A percentile compares a stretch with the other conserved stretches of the same genome.
Evolutionary conservation across 2,329 filamentous ascomycete genomes (phyloP).

Genomic region (Chaetomium strumarium): DNA sequence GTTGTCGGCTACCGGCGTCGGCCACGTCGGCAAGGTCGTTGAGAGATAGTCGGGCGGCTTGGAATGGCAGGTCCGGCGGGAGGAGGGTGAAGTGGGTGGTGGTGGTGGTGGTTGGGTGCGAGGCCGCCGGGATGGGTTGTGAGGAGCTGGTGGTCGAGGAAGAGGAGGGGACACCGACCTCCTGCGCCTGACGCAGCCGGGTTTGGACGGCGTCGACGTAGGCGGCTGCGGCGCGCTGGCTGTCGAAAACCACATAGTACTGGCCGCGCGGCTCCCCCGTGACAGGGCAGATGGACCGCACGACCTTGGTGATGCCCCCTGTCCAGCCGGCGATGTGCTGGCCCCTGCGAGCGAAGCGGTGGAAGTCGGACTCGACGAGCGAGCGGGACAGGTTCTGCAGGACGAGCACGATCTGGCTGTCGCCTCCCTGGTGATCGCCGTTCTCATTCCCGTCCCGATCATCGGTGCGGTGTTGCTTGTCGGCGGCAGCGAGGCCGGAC

Average conservation of each 20-base stretch:
- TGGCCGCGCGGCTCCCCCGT: slow-evolving; percentile 58
- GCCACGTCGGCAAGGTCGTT: neutral
- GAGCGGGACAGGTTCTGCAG: slow-evolving; percentile 53
- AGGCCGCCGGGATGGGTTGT: slow-evolving; percentile 23
- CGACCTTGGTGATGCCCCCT: slow-evolving; percentile 55
- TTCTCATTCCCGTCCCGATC: no score
- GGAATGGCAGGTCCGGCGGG: no score
- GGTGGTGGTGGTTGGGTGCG: neutral
- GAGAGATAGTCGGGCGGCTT: no score
- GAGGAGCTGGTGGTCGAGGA: slow-evolving; percentile 28
- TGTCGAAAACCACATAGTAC: slow-evolving; percentile 66
- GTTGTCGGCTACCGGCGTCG: neutral
- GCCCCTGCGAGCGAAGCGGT: slow-evolving; percentile 56
- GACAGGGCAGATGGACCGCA: slow-evolving; percentile 57
- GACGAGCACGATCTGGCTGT: slow-evolving; percentile 39
- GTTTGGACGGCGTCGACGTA: slow-evolving; percentile 34
- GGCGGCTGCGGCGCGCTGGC: slow-evolving; percentile 48
- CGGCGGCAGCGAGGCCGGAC: no score
- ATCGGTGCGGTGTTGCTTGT: no score
- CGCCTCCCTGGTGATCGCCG: neutral
- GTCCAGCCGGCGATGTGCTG: slow-evolving; percentile 64
- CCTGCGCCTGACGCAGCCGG: slow-evolving; percentile 23
- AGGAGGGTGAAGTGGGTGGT: neutral
- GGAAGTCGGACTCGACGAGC: slow-evolving; percentile 64
- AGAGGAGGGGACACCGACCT: slow-evolving; percentile 2